Evolutionary conservation across 352 stramenopile species (phyloP).

Genomic region (Phytophthora crassamura): DNA sequence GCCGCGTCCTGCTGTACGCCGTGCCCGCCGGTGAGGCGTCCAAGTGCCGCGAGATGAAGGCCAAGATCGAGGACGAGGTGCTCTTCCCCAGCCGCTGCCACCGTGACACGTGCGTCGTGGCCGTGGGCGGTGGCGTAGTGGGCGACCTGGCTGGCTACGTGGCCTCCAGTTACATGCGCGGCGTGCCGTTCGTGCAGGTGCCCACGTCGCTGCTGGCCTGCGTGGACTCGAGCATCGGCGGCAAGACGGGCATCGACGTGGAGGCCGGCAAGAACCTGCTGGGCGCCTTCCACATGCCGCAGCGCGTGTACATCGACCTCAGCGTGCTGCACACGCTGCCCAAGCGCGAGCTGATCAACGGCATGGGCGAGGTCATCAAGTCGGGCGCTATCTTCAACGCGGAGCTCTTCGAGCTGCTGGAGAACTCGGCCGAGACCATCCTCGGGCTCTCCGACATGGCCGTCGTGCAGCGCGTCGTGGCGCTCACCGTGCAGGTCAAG

Average conservation of each 20-base stretch:
- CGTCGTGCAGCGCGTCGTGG: slow-evolving; percentile 72
- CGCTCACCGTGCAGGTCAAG: slow-evolving; percentile 92
- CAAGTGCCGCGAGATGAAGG: slow-evolving; percentile 84
- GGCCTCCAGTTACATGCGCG: slow-evolving; percentile 97
- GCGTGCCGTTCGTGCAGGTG: slow-evolving; percentile 89
- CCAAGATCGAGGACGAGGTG: slow-evolving; percentile 81
- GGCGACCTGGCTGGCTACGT: slow-evolving; percentile 98
- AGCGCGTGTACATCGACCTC: slow-evolving; percentile 97
- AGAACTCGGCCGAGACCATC: slow-evolving; percentile 90
- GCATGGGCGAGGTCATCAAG: slow-evolving; percentile 98
- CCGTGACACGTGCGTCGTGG: slow-evolving; percentile 83
- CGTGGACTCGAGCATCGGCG: slow-evolving; percentile 98
- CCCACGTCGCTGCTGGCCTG: slow-evolving; percentile 99
- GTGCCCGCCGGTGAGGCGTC: slow-evolving; percentile 75
- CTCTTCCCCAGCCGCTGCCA: slow-evolving; percentile 86
- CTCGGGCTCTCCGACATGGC: slow-evolving; percentile 68
- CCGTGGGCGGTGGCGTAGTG: slow-evolving; percentile 97
- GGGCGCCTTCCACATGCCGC: slow-evolving; percentile 98
- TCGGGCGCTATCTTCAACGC: slow-evolving; percentile 96
- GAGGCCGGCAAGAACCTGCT: slow-evolving; percentile 98
- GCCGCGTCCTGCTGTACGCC: slow-evolving; percentile 71
- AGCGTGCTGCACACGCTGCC: slow-evolving; percentile 94
- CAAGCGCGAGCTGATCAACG: slow-evolving; percentile 95
- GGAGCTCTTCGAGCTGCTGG: slow-evolving; percentile 94
- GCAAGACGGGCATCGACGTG: slow-evolving; percentile 98